These are phyloP conservation scores for Bryoerythrophyllum caledonicum DNA, from an alignment of 225 moss, liverwort and hornwort genomes.

Conservation along the genomic window DNA sequence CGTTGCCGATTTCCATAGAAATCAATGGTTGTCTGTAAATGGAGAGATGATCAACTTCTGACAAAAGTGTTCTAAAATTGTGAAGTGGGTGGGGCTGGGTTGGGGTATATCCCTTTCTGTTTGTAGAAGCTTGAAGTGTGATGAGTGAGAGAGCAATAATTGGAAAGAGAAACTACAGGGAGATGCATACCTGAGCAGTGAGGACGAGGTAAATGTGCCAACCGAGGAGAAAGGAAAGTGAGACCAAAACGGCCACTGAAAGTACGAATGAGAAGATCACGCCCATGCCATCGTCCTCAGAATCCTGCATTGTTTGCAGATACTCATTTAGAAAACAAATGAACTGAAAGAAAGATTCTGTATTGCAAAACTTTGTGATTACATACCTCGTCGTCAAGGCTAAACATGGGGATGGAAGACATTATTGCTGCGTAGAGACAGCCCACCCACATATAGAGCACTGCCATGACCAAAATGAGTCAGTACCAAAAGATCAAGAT, in stretches of 20 bases:
- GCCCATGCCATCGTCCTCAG: constrained; percentile 46
- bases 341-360: background rate
- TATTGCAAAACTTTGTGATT: background rate
- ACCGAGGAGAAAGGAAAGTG: constrained; percentile 73
- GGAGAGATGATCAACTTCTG: no score
- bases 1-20: constrained; percentile 79
- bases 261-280: constrained; percentile 80
- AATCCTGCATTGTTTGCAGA: constrained; percentile 34
- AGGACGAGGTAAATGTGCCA: constrained; percentile 87
- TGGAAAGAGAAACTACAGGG: background rate
- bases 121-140: no score
- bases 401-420: constrained; percentile 81
- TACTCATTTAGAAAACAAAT: constrained; percentile 4
- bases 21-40: constrained; percentile 77
- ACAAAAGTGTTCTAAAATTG: no score
- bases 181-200: constrained; percentile 66
- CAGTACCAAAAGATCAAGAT: constrained; percentile 5
- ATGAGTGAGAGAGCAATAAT: background rate
- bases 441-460: constrained; percentile 85
- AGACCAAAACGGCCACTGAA: constrained; percentile 71
- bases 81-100: no score
- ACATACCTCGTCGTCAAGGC: constrained; percentile 45
- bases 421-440: constrained; percentile 79
- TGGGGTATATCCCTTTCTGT: no score
- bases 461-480: constrained; percentile 41